These are phyloP conservation scores for Lasiodiplodia sp. DNA, from an alignment of 2,329 filamentous ascomycete genomes.

Conservation along the genomic window DNA sequence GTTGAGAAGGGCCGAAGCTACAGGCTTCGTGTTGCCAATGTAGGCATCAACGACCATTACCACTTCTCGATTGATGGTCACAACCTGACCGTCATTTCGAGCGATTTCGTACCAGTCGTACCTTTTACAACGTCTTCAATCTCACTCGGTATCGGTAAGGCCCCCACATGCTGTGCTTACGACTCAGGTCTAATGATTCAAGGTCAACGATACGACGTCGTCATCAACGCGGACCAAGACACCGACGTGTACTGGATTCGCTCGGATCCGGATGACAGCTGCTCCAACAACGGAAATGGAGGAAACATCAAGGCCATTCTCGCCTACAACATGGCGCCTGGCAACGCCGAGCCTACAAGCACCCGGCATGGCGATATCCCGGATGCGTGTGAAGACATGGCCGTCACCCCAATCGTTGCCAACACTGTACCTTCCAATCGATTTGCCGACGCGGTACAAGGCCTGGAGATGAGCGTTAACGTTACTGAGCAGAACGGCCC, in stretches of 20 bases:
- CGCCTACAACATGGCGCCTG: constrained; percentile 46
- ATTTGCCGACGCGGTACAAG: constrained; percentile 27
- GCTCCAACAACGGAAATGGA: constrained; percentile 39
- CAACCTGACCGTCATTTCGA: constrained; percentile 45
- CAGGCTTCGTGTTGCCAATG: constrained; percentile 54
- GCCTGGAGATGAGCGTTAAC: constrained; percentile 32
- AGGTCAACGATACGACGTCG: constrained; percentile 55
- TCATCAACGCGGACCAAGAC: constrained; percentile 55
- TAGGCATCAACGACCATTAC: constrained; percentile 47
- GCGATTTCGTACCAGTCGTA: constrained; percentile 46
- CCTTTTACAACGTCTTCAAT: constrained; percentile 43
- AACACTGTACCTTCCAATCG: constrained; percentile 11
- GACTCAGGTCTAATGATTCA: not conserved
- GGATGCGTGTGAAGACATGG: constrained; percentile 50
- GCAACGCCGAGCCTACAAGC: constrained; percentile 39
- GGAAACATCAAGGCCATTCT: constrained; percentile 49
- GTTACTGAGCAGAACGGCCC: constrained; percentile 24
- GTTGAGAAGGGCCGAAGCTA: constrained; percentile 54
- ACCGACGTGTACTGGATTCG: constrained; percentile 56
- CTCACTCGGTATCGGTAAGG: constrained; percentile 31
- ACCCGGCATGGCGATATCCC: constrained; percentile 38
- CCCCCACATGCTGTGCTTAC: not conserved
- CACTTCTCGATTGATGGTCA: constrained; percentile 50
- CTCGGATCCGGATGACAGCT: constrained; percentile 13
- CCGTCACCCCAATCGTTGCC: constrained; percentile 42